These are phyloP conservation scores for Microsporum ferrugineum DNA, from an alignment of 2,329 filamentous ascomycete species.

Conservation along the genomic window DNA sequence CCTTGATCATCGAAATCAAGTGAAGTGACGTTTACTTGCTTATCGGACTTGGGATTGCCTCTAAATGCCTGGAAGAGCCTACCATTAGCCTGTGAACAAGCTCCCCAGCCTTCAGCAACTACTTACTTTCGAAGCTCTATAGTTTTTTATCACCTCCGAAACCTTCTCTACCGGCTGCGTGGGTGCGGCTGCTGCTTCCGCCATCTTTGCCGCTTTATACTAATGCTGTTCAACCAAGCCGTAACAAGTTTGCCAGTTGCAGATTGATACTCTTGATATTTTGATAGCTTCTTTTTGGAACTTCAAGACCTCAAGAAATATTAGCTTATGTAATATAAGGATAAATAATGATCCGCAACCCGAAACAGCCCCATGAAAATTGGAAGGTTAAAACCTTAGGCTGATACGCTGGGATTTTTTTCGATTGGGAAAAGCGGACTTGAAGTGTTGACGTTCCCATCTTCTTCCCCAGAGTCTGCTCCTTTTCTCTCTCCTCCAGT, in stretches of 20 bases:
- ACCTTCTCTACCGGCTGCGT: slow-evolving; percentile 42
- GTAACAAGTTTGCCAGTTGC: not conserved
- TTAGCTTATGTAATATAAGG: not conserved
- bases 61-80: slow-evolving; percentile 21
- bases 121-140: slow-evolving; percentile 65
- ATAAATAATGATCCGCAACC: not conserved
- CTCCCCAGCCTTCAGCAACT: not conserved
- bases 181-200: slow-evolving; percentile 18
- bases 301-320: not conserved
- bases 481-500: not conserved
- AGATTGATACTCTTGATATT: not conserved
- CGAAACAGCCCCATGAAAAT: not conserved
- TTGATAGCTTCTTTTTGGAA: not conserved
- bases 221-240: not conserved
- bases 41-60: slow-evolving; percentile 28
- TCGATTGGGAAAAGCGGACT: not conserved
- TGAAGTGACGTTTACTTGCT: slow-evolving; percentile 59
- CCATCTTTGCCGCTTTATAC: slow-evolving; percentile 12
- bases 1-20: slow-evolving; percentile 95
- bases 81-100: not conserved
- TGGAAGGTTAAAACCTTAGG: not conserved
- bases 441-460: not conserved
- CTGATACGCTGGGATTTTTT: not conserved
- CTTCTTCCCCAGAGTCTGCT: not conserved
- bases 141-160: slow-evolving; percentile 63